Evolutionary conservation across 1,284 basidiomycete species (phyloP).

Genomic region (Moesziomyces antarcticus): DNA sequence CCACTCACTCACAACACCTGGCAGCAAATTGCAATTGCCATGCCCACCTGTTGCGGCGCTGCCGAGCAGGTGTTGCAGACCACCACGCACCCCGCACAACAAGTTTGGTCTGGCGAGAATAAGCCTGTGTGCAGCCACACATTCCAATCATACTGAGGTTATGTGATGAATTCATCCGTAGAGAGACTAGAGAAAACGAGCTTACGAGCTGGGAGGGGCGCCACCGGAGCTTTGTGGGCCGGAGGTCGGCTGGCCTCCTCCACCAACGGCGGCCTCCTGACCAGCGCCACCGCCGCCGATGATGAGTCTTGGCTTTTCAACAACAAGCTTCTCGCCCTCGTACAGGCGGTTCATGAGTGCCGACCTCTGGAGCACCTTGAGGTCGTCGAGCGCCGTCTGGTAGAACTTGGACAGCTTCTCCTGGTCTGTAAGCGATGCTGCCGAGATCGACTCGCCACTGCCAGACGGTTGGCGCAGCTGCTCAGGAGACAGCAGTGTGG

Average conservation of each 20-base stretch:
- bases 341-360: slow-evolving; percentile 65
- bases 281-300: slow-evolving; percentile 57
- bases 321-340: slow-evolving; percentile 65
- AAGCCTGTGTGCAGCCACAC: too few relatives aligned
- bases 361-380: slow-evolving; percentile 62
- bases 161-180: too few relatives aligned
- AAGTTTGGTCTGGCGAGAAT: too few relatives aligned
- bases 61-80: too few relatives aligned
- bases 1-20: background rate
- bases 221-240: slow-evolving; percentile 46
- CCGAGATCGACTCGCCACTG: slow-evolving; percentile 25
- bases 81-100: too few relatives aligned
- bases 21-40: background rate
- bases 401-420: slow-evolving; percentile 57
- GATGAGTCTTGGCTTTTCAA: slow-evolving; percentile 61
- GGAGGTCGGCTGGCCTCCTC: slow-evolving; percentile 44
- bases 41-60: too few relatives aligned
- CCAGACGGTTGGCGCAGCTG: slow-evolving; percentile 20
- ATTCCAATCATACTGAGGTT: too few relatives aligned
- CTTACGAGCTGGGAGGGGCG: slow-evolving; percentile 38
- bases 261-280: slow-evolving; percentile 44
- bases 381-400: slow-evolving; percentile 56
- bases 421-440: slow-evolving; percentile 33
- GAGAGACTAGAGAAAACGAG: background rate
- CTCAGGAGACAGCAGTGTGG: slow-evolving; percentile 47